Evolutionary conservation across 371 early-diverging fungal species (phyloP).

Genomic region (Mucor mucedo): DNA sequence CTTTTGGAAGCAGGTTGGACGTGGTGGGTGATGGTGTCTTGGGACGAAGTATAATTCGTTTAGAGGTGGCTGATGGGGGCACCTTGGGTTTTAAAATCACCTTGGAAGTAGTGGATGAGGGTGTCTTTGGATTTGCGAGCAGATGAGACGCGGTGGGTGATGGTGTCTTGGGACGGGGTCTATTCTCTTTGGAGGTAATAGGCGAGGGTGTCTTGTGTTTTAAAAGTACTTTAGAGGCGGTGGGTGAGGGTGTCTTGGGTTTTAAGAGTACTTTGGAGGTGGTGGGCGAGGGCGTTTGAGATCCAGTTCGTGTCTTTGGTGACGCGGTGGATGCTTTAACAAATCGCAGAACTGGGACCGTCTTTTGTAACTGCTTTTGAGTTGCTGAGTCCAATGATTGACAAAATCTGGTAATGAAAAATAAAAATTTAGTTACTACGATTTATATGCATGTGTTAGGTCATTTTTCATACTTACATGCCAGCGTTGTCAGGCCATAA

Average conservation of each 20-base stretch:
- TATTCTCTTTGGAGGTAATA: not conserved
- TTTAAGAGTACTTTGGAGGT: slow-evolving; percentile 1
- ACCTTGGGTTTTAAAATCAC: no score
- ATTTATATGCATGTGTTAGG: no score
- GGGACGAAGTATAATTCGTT: no score
- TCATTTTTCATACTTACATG: slow-evolving; percentile 21
- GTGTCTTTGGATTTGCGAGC: no score
- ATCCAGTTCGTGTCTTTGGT: not conserved
- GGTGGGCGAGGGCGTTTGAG: not conserved
- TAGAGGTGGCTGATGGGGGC: no score
- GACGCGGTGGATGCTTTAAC: not conserved
- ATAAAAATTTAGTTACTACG: no score
- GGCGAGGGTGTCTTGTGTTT: not conserved
- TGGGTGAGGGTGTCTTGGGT: not conserved
- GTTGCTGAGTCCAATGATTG: slow-evolving; percentile 12
- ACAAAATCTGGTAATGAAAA: slow-evolving; percentile 1
- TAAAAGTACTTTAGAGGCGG: not conserved
- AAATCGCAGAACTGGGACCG: not conserved
- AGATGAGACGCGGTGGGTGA: no score
- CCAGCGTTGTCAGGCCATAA: slow-evolving; percentile 37
- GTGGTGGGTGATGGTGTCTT: no score
- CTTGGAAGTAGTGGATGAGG: no score
- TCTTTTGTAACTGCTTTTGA: slow-evolving; percentile 12
- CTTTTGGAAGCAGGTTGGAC: no score
- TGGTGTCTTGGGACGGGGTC: no score